Conservation (phyloP, 1,284 basidiomycete genomes). For the Earliella scabrosa region DNA sequence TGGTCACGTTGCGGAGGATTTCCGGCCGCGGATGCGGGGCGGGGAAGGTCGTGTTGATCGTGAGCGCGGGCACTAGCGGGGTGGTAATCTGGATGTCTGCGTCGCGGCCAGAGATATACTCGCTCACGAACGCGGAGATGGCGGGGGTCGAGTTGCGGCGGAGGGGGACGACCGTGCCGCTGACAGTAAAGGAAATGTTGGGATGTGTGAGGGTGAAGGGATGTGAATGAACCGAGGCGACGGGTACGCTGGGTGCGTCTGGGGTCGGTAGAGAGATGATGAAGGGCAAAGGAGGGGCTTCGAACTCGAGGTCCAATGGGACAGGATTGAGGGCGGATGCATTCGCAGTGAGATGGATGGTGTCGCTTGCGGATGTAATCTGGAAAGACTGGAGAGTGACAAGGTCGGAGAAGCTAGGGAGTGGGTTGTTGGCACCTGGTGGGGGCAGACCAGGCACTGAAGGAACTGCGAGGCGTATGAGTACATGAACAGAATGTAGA, state of each 20-base stretch:
- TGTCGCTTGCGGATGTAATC: constrained; percentile 49
- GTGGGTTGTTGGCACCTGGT: constrained; percentile 53
- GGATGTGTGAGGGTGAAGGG: constrained; percentile 67
- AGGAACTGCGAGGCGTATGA: constrained; percentile 51
- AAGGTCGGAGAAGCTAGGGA: constrained; percentile 61
- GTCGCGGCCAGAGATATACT: constrained; percentile 58
- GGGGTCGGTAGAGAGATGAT: constrained; percentile 51
- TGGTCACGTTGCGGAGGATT: constrained; percentile 70
- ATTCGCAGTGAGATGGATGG: constrained; percentile 52
- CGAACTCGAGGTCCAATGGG: constrained; percentile 48
- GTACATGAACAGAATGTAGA: background rate
- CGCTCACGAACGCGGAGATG: constrained; percentile 63
- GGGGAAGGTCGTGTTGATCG: constrained; percentile 61
- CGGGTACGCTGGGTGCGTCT: constrained; percentile 38
- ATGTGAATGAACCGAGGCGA: constrained; percentile 57
- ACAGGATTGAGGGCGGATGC: constrained; percentile 66
- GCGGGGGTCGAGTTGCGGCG: constrained; percentile 45
- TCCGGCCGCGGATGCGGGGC: constrained; percentile 62
- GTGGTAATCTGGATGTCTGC: constrained; percentile 64
- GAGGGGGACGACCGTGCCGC: constrained; percentile 64
- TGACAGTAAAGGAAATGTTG: constrained; percentile 63
- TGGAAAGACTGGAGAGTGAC: constrained; percentile 62
- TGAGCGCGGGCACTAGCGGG: constrained; percentile 52
- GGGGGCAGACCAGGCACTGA: constrained; percentile 64
- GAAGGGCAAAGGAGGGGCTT: constrained; percentile 63